Percentiles rank a stretch among this genome's conserved stretches.
Evolutionary conservation across 148 eudicot species (phyloP).

Genomic region (Nepenthes gracilis): DNA sequence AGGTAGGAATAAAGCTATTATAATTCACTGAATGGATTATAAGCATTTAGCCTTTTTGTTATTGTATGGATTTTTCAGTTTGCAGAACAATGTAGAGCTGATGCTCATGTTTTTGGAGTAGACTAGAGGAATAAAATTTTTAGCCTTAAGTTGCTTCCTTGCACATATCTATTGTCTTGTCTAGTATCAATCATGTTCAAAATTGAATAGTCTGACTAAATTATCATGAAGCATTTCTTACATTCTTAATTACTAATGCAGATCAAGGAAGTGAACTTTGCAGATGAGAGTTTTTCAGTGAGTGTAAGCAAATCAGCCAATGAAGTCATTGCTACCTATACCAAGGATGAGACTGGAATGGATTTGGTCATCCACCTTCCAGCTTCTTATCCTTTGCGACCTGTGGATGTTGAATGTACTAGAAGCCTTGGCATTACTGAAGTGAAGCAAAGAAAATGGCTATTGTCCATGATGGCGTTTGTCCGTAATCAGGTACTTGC

Average conservation of each 20-base stretch:
- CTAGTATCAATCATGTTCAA: too few relatives aligned
- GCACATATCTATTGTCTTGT: background rate
- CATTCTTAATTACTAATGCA: conserved; percentile 20
- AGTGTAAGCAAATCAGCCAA: conserved; percentile 91
- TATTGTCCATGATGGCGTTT: conserved; percentile 77
- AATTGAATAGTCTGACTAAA: too few relatives aligned
- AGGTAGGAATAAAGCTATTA: too few relatives aligned
- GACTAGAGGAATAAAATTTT: background rate
- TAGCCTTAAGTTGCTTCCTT: background rate
- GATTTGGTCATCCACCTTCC: conserved; percentile 95
- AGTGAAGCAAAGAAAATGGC: conserved; percentile 90
- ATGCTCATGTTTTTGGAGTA: too few relatives aligned
- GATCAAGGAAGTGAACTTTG: conserved; percentile 77
- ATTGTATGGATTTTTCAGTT: too few relatives aligned
- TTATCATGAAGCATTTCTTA: background rate
- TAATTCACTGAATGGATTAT: too few relatives aligned
- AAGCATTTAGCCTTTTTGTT: too few relatives aligned
- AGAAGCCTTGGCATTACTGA: conserved; percentile 94
- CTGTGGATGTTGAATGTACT: conserved; percentile 81
- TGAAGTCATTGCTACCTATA: conserved; percentile 97
- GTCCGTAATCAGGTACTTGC: conserved; percentile 80
- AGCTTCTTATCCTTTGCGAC: conserved; percentile 73
- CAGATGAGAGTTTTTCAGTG: conserved; percentile 82
- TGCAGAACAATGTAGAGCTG: too few relatives aligned
- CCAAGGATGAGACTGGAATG: conserved; percentile 94